These are phyloP conservation scores for Coprinellus micaceus DNA, from an alignment of 768 basidiomycete species.

Conservation along the genomic window DNA sequence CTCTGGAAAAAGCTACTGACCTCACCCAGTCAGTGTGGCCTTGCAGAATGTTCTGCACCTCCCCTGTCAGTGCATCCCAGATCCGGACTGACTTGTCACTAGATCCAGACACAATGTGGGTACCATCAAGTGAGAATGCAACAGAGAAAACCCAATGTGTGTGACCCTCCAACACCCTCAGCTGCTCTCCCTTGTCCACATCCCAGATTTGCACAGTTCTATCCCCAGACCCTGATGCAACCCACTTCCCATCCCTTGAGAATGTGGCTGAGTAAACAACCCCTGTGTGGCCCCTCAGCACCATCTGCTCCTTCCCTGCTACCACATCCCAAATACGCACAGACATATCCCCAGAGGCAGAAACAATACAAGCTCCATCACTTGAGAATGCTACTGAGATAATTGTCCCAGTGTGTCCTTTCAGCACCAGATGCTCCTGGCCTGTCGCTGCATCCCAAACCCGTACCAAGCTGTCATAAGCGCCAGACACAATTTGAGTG, in stretches of 20 bases:
- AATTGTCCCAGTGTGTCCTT: constrained; percentile 7
- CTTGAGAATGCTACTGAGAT: not conserved
- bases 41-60: not conserved
- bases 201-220: constrained; percentile 20
- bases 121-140: constrained; percentile 15
- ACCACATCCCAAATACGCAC: constrained; percentile 2
- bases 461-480: constrained; percentile 16
- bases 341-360: not conserved
- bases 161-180: constrained; percentile 13
- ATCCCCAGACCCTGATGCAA: constrained; percentile 15
- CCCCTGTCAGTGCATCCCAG: not conserved
- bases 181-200: constrained; percentile 5
- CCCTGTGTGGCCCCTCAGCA: constrained; percentile 8
- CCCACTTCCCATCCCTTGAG: constrained; percentile 16
- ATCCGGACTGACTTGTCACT: not conserved
- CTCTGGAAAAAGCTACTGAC: not conserved
- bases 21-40: constrained; percentile 1
- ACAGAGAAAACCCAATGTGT: constrained; percentile 13
- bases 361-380: not conserved
- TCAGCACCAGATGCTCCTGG: not conserved
- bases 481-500: constrained; percentile 28
- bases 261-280: constrained; percentile 17
- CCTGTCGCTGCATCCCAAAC: constrained; percentile 15
- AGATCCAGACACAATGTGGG: not conserved
- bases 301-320: not conserved